Evolutionary conservation across 2,329 filamentous ascomycete species (phyloP).

Genomic region (Podosphaera xanthii): DNA sequence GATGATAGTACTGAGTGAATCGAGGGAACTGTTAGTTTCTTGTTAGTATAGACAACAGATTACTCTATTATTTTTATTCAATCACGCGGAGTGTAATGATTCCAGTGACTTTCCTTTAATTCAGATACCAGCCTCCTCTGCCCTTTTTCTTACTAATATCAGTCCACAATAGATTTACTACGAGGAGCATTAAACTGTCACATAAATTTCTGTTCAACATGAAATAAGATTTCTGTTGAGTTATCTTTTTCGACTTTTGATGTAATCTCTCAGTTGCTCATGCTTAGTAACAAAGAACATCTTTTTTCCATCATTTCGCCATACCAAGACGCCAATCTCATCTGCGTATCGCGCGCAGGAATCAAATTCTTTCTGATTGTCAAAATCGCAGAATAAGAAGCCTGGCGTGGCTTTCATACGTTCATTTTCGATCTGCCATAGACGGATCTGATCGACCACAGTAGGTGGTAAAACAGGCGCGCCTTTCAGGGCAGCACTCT

Average conservation of each 20-base stretch:
- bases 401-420: slow-evolving; percentile 67
- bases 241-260: slow-evolving; percentile 37
- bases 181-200: neutral
- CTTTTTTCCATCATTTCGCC: slow-evolving; percentile 57
- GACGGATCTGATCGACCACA: slow-evolving; percentile 85
- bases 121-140: too few relatives aligned
- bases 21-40: too few relatives aligned
- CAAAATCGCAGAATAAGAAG: slow-evolving; percentile 79
- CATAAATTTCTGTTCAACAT: neutral
- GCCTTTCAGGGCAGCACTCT: slow-evolving; percentile 20
- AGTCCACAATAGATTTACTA: neutral
- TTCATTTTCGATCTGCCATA: slow-evolving; percentile 96
- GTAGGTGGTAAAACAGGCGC: slow-evolving; percentile 68
- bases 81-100: too few relatives aligned
- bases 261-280: slow-evolving; percentile 67
- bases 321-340: slow-evolving; percentile 73
- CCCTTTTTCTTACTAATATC: neutral
- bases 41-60: too few relatives aligned
- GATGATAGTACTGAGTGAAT: too few relatives aligned
- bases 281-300: slow-evolving; percentile 85
- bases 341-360: slow-evolving; percentile 58
- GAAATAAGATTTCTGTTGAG: neutral
- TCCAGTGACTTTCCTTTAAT: too few relatives aligned
- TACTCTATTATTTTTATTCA: too few relatives aligned
- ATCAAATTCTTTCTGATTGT: slow-evolving; percentile 43